Conservation (phyloP, 768 basidiomycete genomes). For the Russula emetica region DNA sequence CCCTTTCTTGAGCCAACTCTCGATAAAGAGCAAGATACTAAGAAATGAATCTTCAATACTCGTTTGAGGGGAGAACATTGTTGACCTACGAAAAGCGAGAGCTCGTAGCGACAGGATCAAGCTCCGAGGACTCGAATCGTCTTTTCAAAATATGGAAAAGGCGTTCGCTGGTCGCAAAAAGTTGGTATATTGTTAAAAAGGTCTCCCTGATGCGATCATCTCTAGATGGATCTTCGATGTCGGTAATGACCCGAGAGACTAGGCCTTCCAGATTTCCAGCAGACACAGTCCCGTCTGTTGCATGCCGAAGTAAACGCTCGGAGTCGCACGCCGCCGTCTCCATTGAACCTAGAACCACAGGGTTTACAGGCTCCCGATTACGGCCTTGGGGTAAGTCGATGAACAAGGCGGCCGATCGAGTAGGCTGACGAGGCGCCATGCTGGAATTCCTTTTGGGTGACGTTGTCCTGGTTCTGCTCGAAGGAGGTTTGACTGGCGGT, state of each 20-base stretch:
- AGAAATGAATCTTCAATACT: background rate
- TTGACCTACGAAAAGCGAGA: conserved; percentile 11
- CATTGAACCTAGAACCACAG: background rate
- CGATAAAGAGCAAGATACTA: conserved; percentile 18
- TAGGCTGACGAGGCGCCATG: background rate
- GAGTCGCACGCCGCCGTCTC: conserved; percentile 5
- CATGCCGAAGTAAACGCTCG: conserved; percentile 1
- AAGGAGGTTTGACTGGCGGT: background rate
- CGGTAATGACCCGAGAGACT: conserved; percentile 1
- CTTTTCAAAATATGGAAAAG: conserved; percentile 15
- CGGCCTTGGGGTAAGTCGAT: background rate
- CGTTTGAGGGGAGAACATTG: background rate
- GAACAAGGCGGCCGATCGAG: background rate
- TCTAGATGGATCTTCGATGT: background rate
- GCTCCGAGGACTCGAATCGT: conserved; percentile 2
- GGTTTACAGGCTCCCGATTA: conserved; percentile 4
- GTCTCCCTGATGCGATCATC: background rate
- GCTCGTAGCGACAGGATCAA: background rate
- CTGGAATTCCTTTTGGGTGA: background rate
- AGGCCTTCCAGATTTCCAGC: conserved; percentile 20
- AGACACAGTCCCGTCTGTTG: conserved; percentile 14
- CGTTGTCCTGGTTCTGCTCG: background rate
- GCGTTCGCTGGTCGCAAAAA: conserved; percentile 10
- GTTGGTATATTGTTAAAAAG: conserved; percentile 17
- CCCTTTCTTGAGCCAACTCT: conserved; percentile 20